Conservation (phyloP, 495 filamentous ascomycete genomes). For the Aspergillus cavernicola region DNA sequence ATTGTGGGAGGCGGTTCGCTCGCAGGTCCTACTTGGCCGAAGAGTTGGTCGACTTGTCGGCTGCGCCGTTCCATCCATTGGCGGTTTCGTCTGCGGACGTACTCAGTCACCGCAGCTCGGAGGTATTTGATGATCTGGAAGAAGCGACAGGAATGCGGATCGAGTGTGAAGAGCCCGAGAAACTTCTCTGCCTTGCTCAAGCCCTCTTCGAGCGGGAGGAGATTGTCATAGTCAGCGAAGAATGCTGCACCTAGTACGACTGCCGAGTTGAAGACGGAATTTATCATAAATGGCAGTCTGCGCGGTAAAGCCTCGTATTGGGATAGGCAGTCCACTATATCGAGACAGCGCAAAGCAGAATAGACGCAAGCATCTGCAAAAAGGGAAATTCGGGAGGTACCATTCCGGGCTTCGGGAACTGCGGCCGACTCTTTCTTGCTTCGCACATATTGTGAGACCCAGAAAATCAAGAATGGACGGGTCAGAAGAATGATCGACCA, state of each 20-base stretch:
- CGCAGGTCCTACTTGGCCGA: constrained; percentile 31
- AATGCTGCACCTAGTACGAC: constrained; percentile 66
- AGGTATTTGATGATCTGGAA: constrained; percentile 63
- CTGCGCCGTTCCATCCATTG: constrained; percentile 38
- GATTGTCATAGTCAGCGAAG: constrained; percentile 60
- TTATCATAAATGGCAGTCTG: constrained; percentile 66
- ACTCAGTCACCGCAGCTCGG: constrained; percentile 49
- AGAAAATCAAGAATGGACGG: constrained; percentile 62
- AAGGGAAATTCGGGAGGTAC: constrained; percentile 50
- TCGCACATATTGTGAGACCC: constrained; percentile 45
- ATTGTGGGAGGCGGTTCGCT: constrained; percentile 18
- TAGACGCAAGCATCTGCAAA: constrained; percentile 70
- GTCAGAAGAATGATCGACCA: constrained; percentile 71
- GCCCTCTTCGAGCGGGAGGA: constrained; percentile 50
- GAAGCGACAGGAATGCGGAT: constrained; percentile 62
- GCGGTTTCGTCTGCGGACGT: constrained; percentile 34
- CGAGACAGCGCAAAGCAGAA: constrained; percentile 64
- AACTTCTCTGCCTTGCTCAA: constrained; percentile 58
- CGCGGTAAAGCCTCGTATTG: constrained; percentile 59
- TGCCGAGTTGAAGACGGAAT: constrained; percentile 70
- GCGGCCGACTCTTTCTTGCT: constrained; percentile 27
- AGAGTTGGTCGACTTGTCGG: constrained; percentile 38
- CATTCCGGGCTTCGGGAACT: constrained; percentile 20
- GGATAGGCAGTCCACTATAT: constrained; percentile 55
- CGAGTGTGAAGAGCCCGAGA: constrained; percentile 57